phyloP scores from a whole-genome alignment of 1,284 basidiomycete species.

The Inonotus hispidus region DNA sequence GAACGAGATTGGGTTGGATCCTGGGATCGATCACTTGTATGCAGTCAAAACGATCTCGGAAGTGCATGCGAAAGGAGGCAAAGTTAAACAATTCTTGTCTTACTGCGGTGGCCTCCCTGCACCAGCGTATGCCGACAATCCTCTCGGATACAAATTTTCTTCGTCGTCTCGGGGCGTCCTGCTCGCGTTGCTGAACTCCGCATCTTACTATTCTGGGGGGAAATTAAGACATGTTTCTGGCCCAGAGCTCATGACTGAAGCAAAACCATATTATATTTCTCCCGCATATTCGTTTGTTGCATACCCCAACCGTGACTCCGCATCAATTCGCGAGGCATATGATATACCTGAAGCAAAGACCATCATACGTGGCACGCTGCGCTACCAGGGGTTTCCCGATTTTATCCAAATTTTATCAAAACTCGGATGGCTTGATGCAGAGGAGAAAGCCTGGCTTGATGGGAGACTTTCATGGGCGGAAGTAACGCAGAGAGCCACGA shows the following conservation, averaged over 20 bases:
- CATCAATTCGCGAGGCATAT: conserved; percentile 84
- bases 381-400: conserved; percentile 98
- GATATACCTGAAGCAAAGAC: conserved; percentile 95
- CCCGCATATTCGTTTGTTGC: conserved; percentile 95
- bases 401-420: conserved; percentile 88
- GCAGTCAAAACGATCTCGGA: conserved; percentile 96
- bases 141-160: conserved; percentile 98
- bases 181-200: conserved; percentile 90
- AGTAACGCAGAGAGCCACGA: conserved; percentile 76
- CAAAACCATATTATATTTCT: conserved; percentile 92
- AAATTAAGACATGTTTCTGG: conserved; percentile 62
- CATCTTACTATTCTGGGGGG: conserved; percentile 72
- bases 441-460: conserved; percentile 73
- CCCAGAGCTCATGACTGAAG: conserved; percentile 78
- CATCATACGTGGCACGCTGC: conserved; percentile 87
- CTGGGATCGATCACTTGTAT: conserved; percentile 93
- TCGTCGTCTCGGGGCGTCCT: conserved; percentile 98
- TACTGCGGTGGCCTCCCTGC: conserved; percentile 97
- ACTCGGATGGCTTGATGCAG: conserved; percentile 83
- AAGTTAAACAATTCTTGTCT: conserved; percentile 93
- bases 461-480: conserved; percentile 77
- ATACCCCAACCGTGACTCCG: conserved; percentile 96
- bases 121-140: conserved; percentile 87
- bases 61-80: conserved; percentile 91
- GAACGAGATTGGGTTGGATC: conserved; percentile 98